Evolutionary conservation across 257 asterid species (phyloP).

Genomic region (Solanum microdontum): DNA sequence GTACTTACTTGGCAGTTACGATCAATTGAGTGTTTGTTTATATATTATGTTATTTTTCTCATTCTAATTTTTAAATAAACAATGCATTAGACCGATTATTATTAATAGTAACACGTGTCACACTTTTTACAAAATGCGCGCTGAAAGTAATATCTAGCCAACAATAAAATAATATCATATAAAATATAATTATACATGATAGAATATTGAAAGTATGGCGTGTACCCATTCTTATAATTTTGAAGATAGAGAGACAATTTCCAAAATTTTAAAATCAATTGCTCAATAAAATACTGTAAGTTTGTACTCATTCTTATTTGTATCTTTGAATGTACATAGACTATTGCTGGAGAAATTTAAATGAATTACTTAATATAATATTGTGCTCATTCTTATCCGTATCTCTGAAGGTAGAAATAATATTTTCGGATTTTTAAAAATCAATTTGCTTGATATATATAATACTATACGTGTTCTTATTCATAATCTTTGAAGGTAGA

Average conservation of each 20-base stretch:
- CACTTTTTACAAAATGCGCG: neutral
- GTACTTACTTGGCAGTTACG: neutral
- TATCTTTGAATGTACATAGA: too few species aligned
- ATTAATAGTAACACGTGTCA: neutral
- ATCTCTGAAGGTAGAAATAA: neutral
- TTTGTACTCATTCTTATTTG: neutral
- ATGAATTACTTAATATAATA: too few species aligned
- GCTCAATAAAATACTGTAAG: too few species aligned
- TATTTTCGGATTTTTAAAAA: too few species aligned
- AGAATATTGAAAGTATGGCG: neutral
- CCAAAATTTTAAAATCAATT: neutral
- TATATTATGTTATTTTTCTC: neutral
- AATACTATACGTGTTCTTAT: too few species aligned
- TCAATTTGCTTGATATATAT: too few species aligned
- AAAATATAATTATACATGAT: too few species aligned
- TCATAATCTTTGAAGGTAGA: too few species aligned
- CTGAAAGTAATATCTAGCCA: neutral
- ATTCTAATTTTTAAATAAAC: neutral
- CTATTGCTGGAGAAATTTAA: too few species aligned
- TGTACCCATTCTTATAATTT: too few species aligned
- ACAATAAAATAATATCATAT: neutral
- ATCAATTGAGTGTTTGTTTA: neutral
- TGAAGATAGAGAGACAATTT: neutral
- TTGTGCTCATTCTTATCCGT: neutral
- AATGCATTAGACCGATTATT: neutral